Conservation (phyloP, 768 basidiomycete genomes). For the Ramaria sp. region DNA sequence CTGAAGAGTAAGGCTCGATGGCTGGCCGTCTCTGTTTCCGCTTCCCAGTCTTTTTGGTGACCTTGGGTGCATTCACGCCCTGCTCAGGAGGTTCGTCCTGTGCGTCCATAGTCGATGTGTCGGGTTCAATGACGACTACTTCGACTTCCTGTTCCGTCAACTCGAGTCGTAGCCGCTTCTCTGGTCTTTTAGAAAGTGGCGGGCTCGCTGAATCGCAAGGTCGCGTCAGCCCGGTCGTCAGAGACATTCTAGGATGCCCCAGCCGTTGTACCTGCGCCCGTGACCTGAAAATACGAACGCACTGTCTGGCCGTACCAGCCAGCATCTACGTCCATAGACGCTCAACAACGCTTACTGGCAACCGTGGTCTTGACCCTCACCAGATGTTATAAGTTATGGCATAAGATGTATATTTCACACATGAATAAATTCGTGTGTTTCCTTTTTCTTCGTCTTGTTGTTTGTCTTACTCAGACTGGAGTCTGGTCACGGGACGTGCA, state of each 20-base stretch:
- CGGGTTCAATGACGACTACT: not conserved
- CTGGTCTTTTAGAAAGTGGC: not conserved
- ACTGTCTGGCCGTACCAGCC: too few relatives aligned
- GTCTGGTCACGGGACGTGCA: not conserved
- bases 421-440: not conserved
- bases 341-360: too few relatives aligned
- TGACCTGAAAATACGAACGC: not conserved
- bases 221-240: not conserved
- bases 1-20: constrained; percentile 57
- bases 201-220: not conserved
- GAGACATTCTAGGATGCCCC: not conserved
- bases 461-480: not conserved
- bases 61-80: not conserved
- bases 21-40: constrained; percentile 22
- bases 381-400: not conserved
- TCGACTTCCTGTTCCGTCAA: not conserved
- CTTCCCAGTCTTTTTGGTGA: constrained; percentile 22
- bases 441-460: not conserved
- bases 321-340: too few relatives aligned
- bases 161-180: not conserved
- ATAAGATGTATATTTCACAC: not conserved
- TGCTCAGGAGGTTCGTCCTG: too few relatives aligned
- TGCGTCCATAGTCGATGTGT: too few relatives aligned
- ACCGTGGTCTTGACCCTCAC: not conserved
- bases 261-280: not conserved